Evolutionary conservation across 306 rosid species (phyloP), one percentile per base, ranked within the genome.

Genomic region (peach (Prunus persica)): DNA sequence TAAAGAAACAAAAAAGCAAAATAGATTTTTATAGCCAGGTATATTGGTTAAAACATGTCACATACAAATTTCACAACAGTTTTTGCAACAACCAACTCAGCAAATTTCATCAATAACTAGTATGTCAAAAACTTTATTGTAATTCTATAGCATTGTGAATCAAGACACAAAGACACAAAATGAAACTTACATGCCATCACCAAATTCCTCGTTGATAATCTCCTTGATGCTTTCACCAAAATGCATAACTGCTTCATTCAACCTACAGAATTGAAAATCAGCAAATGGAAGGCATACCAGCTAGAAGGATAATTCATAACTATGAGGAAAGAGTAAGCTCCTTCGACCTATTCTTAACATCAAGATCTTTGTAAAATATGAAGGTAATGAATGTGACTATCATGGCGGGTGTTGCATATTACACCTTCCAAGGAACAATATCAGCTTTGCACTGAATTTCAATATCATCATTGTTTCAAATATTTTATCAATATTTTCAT

Each of bases 181-280:
- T 2, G 13, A 68, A 83, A 90, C 98, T 89, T 78, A 94, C 98
- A 94, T 94, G 78, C 98, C 97, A 81, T 94, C 98, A 54, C 98
- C 98, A 92, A 89, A 94, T 51, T 92, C 98, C 80, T 94, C 98
- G 52, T 94, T 90, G 87, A 94, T 84, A 28, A 94, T 90, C 55
- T 92, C 97, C 83, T 94, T 94, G 87, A 94, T 94, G 89, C 97
- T 94, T 91, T 92, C 97, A 56, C 98, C 97, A 76, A 94, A 94
- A 86, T 94, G 97, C 97, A 92, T 90, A 28, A 92, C 83, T 43
- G 95, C 98, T 88, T 94, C 98, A 67, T 90, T 92, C 91, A 94
- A 90, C 87, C 98, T 94, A 77, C 50, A 68, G 67, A 73, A 71
- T 54, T 52, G 56, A 65, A 78, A 73, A 76, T 77, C 79, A 81